A percentile compares a stretch with the other conserved stretches of the same genome.
Conservation (phyloP, 208 protist species). For the Lotmaria passim region DNA sequence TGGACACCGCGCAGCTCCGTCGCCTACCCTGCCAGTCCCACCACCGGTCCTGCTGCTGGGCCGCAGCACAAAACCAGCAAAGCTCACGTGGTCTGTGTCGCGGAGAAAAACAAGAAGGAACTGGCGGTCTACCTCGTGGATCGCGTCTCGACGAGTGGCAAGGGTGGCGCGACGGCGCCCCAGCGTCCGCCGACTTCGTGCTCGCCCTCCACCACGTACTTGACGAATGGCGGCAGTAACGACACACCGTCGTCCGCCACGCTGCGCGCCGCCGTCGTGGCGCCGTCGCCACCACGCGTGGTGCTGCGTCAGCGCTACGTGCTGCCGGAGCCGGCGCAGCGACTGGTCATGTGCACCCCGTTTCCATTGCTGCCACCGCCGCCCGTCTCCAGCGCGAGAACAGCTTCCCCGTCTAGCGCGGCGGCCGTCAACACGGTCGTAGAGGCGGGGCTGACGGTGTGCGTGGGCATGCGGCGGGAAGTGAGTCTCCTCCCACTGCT, state of each 20-base stretch:
- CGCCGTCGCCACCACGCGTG: slow-evolving; percentile 18
- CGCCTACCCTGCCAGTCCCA: neutral
- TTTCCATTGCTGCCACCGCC: neutral
- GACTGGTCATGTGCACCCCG: slow-evolving; percentile 41
- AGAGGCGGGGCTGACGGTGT: slow-evolving; percentile 51
- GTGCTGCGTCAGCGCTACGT: slow-evolving; percentile 40
- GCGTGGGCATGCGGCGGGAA: slow-evolving; percentile 69
- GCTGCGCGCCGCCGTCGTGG: neutral
- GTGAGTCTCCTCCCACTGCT: slow-evolving; percentile 65
- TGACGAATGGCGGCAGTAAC: neutral
- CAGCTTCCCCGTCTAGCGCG: neutral
- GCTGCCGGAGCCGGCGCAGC: slow-evolving; percentile 58
- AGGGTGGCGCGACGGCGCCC: neutral
- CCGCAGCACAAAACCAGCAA: slow-evolving; percentile 2
- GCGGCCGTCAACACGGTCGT: neutral
- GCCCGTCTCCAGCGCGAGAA: neutral
- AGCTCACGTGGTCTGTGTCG: slow-evolving; percentile 32
- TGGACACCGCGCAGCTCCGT: slow-evolving; percentile 15
- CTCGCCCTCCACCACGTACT: slow-evolving; percentile 3
- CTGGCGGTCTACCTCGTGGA: slow-evolving; percentile 33
- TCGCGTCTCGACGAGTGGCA: slow-evolving; percentile 11
- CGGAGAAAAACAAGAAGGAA: slow-evolving; percentile 30
- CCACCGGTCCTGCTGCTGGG: neutral
- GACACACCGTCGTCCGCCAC: neutral
- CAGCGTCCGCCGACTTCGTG: neutral